phyloP scores from a whole-genome alignment of 2,329 filamentous ascomycete genomes.

The Kalmusia sp. region DNA sequence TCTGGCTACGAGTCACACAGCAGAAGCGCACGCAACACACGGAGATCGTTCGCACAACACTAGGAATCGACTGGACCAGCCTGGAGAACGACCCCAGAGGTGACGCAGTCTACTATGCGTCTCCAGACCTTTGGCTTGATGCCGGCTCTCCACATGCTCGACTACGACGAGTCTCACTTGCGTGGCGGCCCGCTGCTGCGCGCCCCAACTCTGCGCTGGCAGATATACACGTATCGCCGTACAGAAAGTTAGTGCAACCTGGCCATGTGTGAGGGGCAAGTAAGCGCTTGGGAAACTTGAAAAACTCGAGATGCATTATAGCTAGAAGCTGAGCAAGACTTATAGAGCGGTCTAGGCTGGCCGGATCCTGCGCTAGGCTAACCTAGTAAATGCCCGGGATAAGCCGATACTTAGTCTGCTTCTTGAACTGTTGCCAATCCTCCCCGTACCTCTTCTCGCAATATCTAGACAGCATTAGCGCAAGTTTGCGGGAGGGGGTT shows the following conservation, averaged over 20 bases:
- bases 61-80: no score
- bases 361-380: not conserved
- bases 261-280: not conserved
- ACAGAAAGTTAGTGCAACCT: not conserved
- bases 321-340: not conserved
- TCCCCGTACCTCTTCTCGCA: constrained; percentile 51
- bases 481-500: not conserved
- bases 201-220: not conserved
- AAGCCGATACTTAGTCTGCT: constrained; percentile 47
- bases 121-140: no score
- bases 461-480: constrained; percentile 29
- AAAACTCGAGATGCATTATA: not conserved
- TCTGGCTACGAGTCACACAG: no score
- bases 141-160: no score
- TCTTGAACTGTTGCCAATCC: constrained; percentile 50
- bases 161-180: not conserved
- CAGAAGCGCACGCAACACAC: no score
- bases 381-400: constrained; percentile 42
- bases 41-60: no score
- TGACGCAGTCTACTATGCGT: no score
- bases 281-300: not conserved
- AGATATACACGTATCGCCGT: not conserved
- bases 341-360: not conserved
- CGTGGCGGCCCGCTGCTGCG: not conserved
- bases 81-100: no score